A percentile compares a stretch with the other conserved stretches of the same genome.
Conservation (phyloP, 306 rosid genomes). For the Spatholobus suberectus region DNA sequence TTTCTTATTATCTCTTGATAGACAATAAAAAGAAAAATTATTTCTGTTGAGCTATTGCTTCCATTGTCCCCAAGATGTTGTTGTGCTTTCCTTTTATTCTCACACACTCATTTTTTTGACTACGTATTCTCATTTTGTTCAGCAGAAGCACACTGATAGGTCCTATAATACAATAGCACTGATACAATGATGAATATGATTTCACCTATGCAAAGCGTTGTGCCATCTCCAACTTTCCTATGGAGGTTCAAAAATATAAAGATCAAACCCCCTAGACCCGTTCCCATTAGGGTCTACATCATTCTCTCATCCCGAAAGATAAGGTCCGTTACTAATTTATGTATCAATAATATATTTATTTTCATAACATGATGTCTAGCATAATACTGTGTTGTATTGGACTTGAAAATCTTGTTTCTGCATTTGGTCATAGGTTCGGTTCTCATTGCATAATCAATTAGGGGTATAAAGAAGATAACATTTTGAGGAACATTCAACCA, state of each 20-base stretch:
- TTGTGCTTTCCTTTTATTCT: conserved; percentile 22
- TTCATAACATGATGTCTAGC: too few relatives aligned
- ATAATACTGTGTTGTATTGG: too few relatives aligned
- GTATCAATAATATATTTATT: too few relatives aligned
- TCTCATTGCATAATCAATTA: too few relatives aligned
- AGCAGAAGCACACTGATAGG: conserved; percentile 37
- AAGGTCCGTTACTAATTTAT: too few relatives aligned
- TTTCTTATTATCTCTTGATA: background rate
- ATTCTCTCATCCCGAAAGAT: too few relatives aligned
- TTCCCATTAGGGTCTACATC: too few relatives aligned
- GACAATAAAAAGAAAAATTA: background rate
- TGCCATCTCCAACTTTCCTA: conserved; percentile 85
- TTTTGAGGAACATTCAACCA: too few relatives aligned
- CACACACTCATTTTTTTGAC: conserved; percentile 5
- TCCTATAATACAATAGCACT: conserved; percentile 27
- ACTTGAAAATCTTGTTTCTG: too few relatives aligned
- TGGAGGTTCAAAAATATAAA: conserved; percentile 98
- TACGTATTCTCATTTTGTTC: background rate
- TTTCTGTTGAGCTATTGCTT: conserved; percentile 23
- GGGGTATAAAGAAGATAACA: too few relatives aligned
- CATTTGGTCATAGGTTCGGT: too few relatives aligned
- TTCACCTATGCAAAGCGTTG: conserved; percentile 58
- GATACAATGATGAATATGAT: conserved; percentile 65
- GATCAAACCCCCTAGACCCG: too few relatives aligned
- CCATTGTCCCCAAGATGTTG: background rate